Evolutionary conservation across 257 asterid genomes (phyloP), one percentile per base, ranked within the genome.

Genomic region (Solanum piurae): DNA sequence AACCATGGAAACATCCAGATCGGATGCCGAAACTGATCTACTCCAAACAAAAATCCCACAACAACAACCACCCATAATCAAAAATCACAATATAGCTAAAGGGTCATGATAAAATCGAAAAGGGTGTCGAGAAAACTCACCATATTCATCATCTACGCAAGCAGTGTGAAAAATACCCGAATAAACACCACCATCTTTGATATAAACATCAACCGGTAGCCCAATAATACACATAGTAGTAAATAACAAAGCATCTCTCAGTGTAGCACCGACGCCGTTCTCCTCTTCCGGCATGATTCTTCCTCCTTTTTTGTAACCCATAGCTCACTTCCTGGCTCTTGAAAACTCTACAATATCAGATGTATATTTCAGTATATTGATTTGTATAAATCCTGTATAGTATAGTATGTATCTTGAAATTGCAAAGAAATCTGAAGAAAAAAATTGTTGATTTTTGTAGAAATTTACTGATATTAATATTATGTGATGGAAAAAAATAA

Each of bases 131-230:
- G 21, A 60, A 82, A 74, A 66, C 90, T 83, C 69, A 95, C 98
- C 98, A 89, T 93, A 96, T 87, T 91, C 94, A 90, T 90, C 89
- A 69, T 94, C 95, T 85, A 94, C 90, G 8, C 91, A 93, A 86
- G 98, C 98, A 88, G 99, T 93, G 93, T 94, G 90, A 88, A 96
- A 92, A 86, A 93, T 94, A 88, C 99, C 99, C 86, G 98, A 94
- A 93, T 92, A 96, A 87, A 95, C 87, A 40, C 96, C 93, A 89
- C 98, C 99, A 79, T 96, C 99, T 89, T 72, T 95, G 72, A 90
- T 94, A 90, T 95, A 95, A 85, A 96, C 98, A 76, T 96, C 98
- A 3, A 96, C 99, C 3, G 96, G 93, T 87, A 91, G 88, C 55
- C 96, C 98, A 91, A 94, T 87, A 86, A 96, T 92, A 89, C 94